Evolutionary conservation across 306 rosid species (phyloP).

Genomic region (Cicer judaicum): DNA sequence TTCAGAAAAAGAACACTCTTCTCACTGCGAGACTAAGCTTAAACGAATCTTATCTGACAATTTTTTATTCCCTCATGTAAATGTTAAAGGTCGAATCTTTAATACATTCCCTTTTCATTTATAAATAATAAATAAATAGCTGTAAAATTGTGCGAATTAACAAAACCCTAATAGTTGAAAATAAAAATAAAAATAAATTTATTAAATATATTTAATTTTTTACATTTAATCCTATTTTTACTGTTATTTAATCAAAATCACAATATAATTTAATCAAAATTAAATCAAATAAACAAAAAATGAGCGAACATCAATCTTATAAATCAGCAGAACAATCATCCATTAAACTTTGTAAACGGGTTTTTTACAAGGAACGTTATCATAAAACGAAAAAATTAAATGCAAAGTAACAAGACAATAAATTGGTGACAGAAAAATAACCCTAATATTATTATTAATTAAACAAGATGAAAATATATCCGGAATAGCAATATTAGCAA

Average conservation of each 20-base stretch:
- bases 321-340: neutral
- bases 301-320: neutral
- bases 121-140: too few species aligned
- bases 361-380: neutral
- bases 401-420: neutral
- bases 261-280: neutral
- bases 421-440: neutral
- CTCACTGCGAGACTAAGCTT: neutral
- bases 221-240: neutral
- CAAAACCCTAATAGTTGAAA: neutral
- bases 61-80: neutral
- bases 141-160: too few species aligned
- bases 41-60: neutral
- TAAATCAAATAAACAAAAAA: neutral
- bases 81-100: too few species aligned
- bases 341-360: neutral
- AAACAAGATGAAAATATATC: neutral
- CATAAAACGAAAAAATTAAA: neutral
- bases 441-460: neutral
- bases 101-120: too few species aligned
- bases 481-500: neutral
- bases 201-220: neutral
- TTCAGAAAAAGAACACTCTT: neutral
- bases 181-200: neutral
- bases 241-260: neutral